These are phyloP conservation scores for Blastobotrys malaysiensis DNA, from an alignment of 1,139 yeast genomes.

Conservation along the genomic window DNA sequence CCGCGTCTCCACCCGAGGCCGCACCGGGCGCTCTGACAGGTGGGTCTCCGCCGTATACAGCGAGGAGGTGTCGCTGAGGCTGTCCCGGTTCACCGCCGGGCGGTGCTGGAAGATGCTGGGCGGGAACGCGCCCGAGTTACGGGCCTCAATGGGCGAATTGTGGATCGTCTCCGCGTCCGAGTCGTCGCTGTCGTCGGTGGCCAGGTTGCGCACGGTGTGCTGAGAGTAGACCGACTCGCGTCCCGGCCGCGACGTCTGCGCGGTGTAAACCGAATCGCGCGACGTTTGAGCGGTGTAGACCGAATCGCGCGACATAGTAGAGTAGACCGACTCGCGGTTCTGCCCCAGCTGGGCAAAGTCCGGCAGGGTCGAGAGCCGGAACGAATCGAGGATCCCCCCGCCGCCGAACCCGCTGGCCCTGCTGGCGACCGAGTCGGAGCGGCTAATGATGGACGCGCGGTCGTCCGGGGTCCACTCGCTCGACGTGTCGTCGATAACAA, in stretches of 20 bases:
- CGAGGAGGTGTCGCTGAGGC: conserved; percentile 4
- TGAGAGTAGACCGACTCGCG: not conserved
- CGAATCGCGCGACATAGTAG: not conserved
- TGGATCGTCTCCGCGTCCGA: conserved; percentile 1
- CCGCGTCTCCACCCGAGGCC: not conserved
- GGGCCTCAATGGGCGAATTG: not conserved
- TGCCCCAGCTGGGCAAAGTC: conserved; percentile 4
- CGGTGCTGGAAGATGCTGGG: not conserved
- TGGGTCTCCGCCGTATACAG: conserved; percentile 3
- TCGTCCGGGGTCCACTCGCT: conserved; percentile 16
- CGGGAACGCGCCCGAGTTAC: not conserved
- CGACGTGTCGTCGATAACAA: conserved; percentile 6
- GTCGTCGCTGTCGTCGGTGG: conserved; percentile 3
- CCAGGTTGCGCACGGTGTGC: not conserved
- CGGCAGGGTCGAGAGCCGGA: conserved; percentile 26
- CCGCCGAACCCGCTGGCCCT: conserved; percentile 13
- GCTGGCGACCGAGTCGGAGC: conserved; percentile 13
- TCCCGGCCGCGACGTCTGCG: not conserved
- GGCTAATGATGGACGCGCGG: conserved; percentile 10
- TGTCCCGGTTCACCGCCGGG: not conserved
- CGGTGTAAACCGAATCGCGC: not conserved
- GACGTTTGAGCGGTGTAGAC: too few relatives aligned
- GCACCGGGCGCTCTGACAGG: not conserved
- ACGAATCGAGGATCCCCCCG: conserved; percentile 29
- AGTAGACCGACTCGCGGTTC: not conserved